Base-by-base conservation (phyloP, 495 filamentous ascomycete species). In the Lasiosphaeris hirsuta region DNA sequence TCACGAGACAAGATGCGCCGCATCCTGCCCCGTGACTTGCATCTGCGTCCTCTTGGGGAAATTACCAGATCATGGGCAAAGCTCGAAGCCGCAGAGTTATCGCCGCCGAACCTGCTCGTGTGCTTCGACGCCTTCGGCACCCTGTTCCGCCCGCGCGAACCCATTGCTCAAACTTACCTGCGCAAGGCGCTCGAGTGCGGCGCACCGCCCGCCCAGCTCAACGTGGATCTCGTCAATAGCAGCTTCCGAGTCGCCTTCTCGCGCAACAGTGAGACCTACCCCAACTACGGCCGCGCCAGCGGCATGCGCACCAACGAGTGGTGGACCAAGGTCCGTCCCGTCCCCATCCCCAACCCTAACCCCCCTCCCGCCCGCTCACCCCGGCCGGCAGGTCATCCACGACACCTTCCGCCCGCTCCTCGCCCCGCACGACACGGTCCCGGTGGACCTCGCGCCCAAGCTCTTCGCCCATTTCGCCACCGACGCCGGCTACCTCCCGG, bases 91-190 rank as follows among this genome's bases (percentile, higher is more conserved):
- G n/a, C n/a, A n/a, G n/a, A n/a, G n/a, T n/a, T n/a, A n/a, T n/a
- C n/a, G n/a, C n/a, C n/a, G n/a, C n/a, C n/a, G 10, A 81, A 78
- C 33, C 80, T 86, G 10, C 75, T 88, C 30, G 69, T 90, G 45
- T 87, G 60, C 54, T 83, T 93, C 57, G 89, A 93, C 69, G 90
- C 87, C 45, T 92, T 92, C 56, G 85, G 81, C 3, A 93, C 90
- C 0, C 74, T 93, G 36, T 90, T 90, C 71, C 70, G 74, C 23
- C 90, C 89, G 4, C 80, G 75, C 54, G 60, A 60, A 10, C 71
- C 86, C 0, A 75, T 92, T 48, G 73, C 78, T 4, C 68, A 78
- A 35, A 85, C 88, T 63, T 93, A 93, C 70, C 78, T 74, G 10
- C 61, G 78, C 7, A 70, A 81, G 15, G 89, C 87, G 1, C 68